Evolutionary conservation across 2,329 filamentous ascomycete genomes (phyloP).

Genomic region (Meredithiella fracta): DNA sequence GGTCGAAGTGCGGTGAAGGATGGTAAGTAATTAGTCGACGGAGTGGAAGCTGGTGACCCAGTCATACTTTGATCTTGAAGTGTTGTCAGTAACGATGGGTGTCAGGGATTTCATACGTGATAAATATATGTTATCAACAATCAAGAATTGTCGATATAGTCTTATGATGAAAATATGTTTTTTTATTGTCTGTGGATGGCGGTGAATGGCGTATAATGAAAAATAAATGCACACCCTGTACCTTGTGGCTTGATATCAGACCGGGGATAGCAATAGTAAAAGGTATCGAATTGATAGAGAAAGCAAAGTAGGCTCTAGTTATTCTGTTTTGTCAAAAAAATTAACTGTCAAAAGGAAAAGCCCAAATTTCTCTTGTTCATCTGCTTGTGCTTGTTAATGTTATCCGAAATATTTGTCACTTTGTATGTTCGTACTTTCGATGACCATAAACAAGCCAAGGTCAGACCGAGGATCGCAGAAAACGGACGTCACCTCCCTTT

Average conservation of each 20-base stretch:
- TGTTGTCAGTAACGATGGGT: too few relatives aligned
- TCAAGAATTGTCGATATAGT: too few relatives aligned
- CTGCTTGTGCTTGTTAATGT: not conserved
- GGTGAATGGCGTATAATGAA: not conserved
- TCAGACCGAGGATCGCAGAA: not conserved
- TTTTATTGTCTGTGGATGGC: not conserved
- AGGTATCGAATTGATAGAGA: not conserved
- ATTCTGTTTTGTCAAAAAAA: not conserved
- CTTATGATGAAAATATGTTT: not conserved
- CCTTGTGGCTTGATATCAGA: not conserved
- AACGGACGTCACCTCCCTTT: conserved; percentile 1
- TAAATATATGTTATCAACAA: too few relatives aligned
- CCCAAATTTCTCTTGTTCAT: not conserved
- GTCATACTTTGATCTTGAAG: too few relatives aligned
- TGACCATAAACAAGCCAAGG: not conserved
- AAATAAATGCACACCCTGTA: not conserved
- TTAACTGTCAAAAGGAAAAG: too few relatives aligned
- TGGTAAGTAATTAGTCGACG: too few relatives aligned
- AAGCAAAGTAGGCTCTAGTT: not conserved
- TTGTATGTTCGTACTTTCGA: not conserved
- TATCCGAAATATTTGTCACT: not conserved
- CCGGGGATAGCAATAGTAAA: not conserved
- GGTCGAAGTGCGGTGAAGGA: too few relatives aligned
- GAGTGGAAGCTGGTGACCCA: too few relatives aligned
- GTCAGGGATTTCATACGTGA: too few relatives aligned